Conservation (phyloP, 129 eudicot genomes). For the Dittrichia graveolens region DNA sequence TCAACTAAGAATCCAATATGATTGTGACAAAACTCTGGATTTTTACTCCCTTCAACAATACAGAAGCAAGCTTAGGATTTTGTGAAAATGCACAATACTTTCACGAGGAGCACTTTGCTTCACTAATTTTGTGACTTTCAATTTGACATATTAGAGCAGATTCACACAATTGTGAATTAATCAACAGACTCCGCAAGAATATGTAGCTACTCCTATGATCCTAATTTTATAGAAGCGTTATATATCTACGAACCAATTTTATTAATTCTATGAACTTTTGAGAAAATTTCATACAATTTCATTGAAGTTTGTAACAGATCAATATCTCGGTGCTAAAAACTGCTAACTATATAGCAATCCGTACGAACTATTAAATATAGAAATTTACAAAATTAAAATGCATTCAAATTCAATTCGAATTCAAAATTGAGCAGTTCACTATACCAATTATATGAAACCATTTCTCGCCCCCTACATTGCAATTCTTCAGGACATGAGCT, state of each 20-base stretch:
- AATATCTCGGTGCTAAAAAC: background rate
- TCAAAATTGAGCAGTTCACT: background rate
- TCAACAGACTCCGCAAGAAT: no score
- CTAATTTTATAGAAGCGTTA: no score
- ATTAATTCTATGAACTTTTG: background rate
- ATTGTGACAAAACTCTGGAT: background rate
- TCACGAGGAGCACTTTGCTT: background rate
- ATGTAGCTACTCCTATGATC: no score
- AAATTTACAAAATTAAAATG: background rate
- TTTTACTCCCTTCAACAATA: background rate
- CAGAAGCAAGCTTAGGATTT: slow-evolving; percentile 8
- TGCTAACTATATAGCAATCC: background rate
- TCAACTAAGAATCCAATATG: background rate
- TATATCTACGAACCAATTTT: no score
- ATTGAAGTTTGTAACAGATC: slow-evolving; percentile 3
- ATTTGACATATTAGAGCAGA: no score
- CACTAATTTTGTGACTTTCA: background rate
- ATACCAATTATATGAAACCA: background rate
- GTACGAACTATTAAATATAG: background rate
- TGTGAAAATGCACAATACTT: background rate
- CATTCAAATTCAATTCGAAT: background rate
- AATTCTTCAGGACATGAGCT: slow-evolving; percentile 11
- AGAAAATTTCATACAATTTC: background rate
- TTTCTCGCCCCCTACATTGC: slow-evolving; percentile 8
- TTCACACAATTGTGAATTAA: no score